These are phyloP conservation scores for Colletotrichum cuscutae DNA, from an alignment of 2,329 filamentous ascomycete genomes.

Conservation along the genomic window DNA sequence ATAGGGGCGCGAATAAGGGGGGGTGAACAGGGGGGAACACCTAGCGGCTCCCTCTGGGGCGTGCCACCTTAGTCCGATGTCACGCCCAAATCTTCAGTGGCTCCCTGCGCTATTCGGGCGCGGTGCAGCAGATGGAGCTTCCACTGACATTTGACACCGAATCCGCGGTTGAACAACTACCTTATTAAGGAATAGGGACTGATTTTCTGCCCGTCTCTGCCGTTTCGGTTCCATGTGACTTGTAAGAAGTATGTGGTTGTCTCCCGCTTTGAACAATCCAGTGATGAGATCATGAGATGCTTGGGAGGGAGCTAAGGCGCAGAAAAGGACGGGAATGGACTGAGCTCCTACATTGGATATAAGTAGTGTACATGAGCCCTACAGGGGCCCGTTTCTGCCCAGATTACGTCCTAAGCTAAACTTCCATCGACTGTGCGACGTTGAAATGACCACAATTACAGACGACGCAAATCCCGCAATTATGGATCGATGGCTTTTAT, in stretches of 20 bases:
- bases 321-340: not conserved
- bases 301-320: not conserved
- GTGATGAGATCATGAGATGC: not conserved
- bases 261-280: not conserved
- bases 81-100: slow-evolving; percentile 20
- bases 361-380: not conserved
- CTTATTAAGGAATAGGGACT: not conserved
- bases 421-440: not conserved
- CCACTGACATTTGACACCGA: slow-evolving; percentile 19
- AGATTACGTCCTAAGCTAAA: not conserved
- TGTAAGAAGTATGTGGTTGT: not conserved
- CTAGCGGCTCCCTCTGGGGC: slow-evolving; percentile 26
- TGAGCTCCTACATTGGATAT: not conserved
- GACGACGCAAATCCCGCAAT: slow-evolving; percentile 14
- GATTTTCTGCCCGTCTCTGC: not conserved
- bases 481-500: slow-evolving; percentile 4
- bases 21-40: not conserved
- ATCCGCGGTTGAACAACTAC: not conserved
- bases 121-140: slow-evolving; percentile 18
- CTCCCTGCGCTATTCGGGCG: slow-evolving; percentile 16
- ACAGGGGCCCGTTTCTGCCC: slow-evolving; percentile 13
- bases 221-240: not conserved
- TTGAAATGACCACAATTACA: slow-evolving; percentile 23
- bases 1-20: slow-evolving; percentile 20
- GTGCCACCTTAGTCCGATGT: slow-evolving; percentile 17